These are phyloP conservation scores for Brassica juncea DNA, from an alignment of 345 rosid genomes.

Conservation along the genomic window DNA sequence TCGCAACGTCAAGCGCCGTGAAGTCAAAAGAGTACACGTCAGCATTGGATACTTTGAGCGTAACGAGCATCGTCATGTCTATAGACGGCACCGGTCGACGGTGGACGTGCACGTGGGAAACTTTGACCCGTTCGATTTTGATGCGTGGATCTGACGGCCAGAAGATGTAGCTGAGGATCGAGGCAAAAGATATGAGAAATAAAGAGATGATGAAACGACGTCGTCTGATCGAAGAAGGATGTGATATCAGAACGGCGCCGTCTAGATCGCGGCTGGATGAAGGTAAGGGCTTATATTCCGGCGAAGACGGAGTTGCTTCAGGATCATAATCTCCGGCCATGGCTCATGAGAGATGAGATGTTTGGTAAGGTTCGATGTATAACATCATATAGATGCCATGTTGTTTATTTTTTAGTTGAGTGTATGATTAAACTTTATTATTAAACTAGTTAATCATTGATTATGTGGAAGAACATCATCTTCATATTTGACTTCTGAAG, in stretches of 20 bases:
- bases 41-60: constrained; percentile 59
- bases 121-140: constrained; percentile 53
- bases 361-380: constrained; percentile 36
- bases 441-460: neutral
- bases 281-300: constrained; percentile 24
- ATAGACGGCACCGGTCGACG: constrained; percentile 48
- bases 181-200: constrained; percentile 42
- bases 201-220: constrained; percentile 39
- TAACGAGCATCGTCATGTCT: constrained; percentile 58
- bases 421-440: constrained; percentile 10
- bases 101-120: constrained; percentile 54
- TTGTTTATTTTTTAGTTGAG: neutral
- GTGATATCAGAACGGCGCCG: constrained; percentile 38
- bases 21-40: constrained; percentile 76
- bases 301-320: constrained; percentile 31
- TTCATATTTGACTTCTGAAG: neutral
- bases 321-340: constrained; percentile 31
- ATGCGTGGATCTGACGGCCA: constrained; percentile 82
- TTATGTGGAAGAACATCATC: neutral
- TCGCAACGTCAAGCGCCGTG: constrained; percentile 51
- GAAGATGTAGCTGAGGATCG: constrained; percentile 44
- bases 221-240: constrained; percentile 19
- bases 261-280: constrained; percentile 14
- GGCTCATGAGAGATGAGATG: constrained; percentile 18
- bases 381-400: neutral